phyloP scores from a whole-genome alignment of 2,329 filamentous ascomycete genomes.

The Helminthosporium solani region DNA sequence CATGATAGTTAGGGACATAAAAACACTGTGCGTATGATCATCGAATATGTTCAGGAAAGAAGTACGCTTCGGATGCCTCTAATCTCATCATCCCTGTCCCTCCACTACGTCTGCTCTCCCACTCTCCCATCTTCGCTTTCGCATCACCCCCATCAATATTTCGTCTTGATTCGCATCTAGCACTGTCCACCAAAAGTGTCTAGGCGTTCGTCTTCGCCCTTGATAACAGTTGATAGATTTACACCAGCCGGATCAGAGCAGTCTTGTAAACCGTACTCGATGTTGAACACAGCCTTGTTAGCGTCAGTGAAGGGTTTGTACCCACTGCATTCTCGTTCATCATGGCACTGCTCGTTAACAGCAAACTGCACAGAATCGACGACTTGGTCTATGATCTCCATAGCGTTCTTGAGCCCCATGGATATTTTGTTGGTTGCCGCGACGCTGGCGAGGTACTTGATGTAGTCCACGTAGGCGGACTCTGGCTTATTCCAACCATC shows the following conservation, averaged over 20 bases:
- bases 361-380: constrained; percentile 59
- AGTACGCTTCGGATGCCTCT: too few species aligned
- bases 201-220: constrained; percentile 14
- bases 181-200: constrained; percentile 16
- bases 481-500: constrained; percentile 63
- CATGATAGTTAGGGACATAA: too few species aligned
- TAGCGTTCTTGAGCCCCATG: constrained; percentile 68
- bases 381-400: constrained; percentile 55
- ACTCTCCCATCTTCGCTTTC: background rate
- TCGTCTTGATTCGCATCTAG: background rate
- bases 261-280: constrained; percentile 60
- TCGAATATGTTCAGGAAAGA: too few species aligned
- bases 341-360: constrained; percentile 68
- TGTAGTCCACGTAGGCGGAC: constrained; percentile 57
- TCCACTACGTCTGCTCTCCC: background rate
- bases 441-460: constrained; percentile 59
- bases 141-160: too few species aligned
- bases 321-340: constrained; percentile 50
- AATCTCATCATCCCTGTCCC: background rate
- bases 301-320: constrained; percentile 60
- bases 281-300: constrained; percentile 68
- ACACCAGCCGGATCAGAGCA: constrained; percentile 14
- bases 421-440: constrained; percentile 57
- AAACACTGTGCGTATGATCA: too few species aligned
- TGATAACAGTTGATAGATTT: constrained; percentile 19